These are phyloP conservation scores for Phialophora chinensis DNA, from an alignment of 2,329 filamentous ascomycete species.

Conservation along the genomic window DNA sequence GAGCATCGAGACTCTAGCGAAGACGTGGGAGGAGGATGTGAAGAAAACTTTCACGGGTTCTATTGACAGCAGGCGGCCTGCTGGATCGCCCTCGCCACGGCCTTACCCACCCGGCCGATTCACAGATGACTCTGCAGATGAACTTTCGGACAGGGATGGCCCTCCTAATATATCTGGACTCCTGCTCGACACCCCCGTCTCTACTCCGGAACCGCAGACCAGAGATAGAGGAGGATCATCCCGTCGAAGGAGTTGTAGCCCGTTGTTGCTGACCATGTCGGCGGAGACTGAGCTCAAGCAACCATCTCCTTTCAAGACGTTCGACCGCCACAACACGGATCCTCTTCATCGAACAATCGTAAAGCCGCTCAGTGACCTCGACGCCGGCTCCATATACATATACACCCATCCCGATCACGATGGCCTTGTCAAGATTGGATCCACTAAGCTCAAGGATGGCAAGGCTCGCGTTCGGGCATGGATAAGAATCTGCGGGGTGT, in stretches of 20 bases:
- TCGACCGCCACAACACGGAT: neutral
- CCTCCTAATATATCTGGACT: neutral
- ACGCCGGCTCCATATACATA: neutral
- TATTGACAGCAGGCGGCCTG: neutral
- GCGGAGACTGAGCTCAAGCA: neutral
- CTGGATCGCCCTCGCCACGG: too few relatives aligned
- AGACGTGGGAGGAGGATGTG: neutral
- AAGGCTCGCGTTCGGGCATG: neutral
- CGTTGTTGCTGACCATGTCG: neutral
- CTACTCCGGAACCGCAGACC: neutral
- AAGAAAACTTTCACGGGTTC: neutral
- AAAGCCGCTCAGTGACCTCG: neutral
- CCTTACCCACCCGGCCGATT: neutral
- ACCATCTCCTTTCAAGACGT: neutral
- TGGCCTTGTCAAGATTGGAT: slow-evolving; percentile 2
- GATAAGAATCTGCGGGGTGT: neutral
- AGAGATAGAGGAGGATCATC: too few relatives aligned
- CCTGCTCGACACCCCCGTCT: neutral
- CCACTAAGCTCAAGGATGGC: neutral
- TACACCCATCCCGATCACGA: neutral
- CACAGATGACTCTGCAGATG: neutral
- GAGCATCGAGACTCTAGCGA: neutral
- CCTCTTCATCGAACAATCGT: neutral
- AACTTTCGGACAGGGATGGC: neutral
- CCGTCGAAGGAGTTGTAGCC: neutral